Evolutionary conservation across 2,329 filamentous ascomycete genomes (phyloP).

Genomic region (Colletotrichum musicola): DNA sequence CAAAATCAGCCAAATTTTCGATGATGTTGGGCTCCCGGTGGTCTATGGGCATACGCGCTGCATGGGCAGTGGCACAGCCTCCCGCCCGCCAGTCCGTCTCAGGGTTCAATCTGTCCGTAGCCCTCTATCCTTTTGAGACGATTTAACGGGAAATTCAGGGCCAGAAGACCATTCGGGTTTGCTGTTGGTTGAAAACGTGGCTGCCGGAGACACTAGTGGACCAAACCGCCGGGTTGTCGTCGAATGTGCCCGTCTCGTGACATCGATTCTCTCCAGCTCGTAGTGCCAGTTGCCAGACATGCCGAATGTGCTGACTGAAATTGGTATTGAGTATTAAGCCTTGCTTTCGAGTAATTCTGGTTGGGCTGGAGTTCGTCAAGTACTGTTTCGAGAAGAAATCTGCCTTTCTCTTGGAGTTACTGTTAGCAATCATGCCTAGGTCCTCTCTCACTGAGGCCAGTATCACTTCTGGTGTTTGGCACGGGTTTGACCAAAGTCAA

Average conservation of each 20-base stretch:
- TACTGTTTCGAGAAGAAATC: too few species aligned
- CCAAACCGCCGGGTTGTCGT: neutral
- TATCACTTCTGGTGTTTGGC: neutral
- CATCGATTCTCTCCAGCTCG: too few species aligned
- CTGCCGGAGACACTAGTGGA: neutral
- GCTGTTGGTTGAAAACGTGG: neutral
- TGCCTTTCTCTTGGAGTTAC: too few species aligned
- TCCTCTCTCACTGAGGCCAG: neutral
- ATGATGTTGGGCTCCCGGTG: neutral
- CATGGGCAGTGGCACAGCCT: constrained; percentile 11
- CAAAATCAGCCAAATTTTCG: neutral
- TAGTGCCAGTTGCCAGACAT: too few species aligned
- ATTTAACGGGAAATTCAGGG: neutral
- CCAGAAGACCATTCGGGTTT: neutral
- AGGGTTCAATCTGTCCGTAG: constrained; percentile 12
- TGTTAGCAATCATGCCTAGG: neutral
- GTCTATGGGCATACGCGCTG: neutral
- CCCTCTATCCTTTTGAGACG: constrained; percentile 10
- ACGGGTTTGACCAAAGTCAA: constrained; percentile 1
- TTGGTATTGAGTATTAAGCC: too few species aligned
- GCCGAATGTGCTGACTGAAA: too few species aligned
- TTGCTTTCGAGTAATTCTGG: too few species aligned
- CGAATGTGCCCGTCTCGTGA: neutral
- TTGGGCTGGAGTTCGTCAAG: too few species aligned
- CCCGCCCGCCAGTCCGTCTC: neutral